Evolutionary conservation across 2,329 filamentous ascomycete species (phyloP), one percentile per base, ranked within the genome.

Genomic region (Chlorencoelia australis): DNA sequence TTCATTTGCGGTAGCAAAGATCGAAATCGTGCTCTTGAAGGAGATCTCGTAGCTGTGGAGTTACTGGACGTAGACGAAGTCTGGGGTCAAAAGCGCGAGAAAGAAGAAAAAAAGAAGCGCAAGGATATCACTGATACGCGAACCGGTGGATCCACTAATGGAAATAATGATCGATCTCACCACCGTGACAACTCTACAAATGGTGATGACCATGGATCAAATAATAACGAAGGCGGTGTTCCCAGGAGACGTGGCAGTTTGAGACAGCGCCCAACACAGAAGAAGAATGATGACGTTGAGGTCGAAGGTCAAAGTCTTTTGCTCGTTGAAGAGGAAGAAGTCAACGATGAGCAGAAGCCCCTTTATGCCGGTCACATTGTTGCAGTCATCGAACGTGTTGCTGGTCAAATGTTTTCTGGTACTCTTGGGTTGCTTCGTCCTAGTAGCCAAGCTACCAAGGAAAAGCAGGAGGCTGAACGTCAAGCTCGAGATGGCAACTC

Each of bases 1-100:
- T 98, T 98, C 64, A 98, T 98, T 55, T 98, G 91, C 59, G 91
- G 91, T 59, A 96, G 89, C 71, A 98, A 98, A 62, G 91, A 98
- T 59, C 82, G 91, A 49, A 98, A 98, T 61, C 83, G 91, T 61
- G 91, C 91, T 37, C 73, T 98, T 22, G 91, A 98, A 60, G 91
- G 91, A 41, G 91, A 98, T 59, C 73, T 94, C 37, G 91, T 98
- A 40, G 91, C 91, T 20, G 78, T 98, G 36, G 91, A 98, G 63
- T 78, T 98, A 30, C 77, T 98, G 34, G 89, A 98, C 55, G 91
- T 98, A 6, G 91, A 96, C 58, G 91, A 98, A 57, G 91, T 98
- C 3, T 98, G 91, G 91, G 77, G 82, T 16, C 91, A 98, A 68
- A 98, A 98, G 71, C 85, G 87, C 39, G 91, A 98, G 62, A 98